Base-by-base conservation (phyloP, 139 green algal genomes). In the Tetraselmis chui region DNA sequence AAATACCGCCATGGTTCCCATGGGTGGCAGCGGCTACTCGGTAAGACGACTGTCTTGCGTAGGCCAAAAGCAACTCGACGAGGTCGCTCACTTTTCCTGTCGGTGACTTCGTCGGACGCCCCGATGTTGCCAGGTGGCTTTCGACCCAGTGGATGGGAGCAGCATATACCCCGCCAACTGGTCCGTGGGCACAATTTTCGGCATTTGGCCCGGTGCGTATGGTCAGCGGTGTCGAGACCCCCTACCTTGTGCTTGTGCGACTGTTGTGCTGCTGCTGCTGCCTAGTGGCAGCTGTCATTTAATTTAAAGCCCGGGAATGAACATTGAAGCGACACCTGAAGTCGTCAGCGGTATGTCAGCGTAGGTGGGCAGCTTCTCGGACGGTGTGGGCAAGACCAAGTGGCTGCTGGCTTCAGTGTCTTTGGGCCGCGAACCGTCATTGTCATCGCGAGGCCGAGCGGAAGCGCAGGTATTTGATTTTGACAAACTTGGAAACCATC, bases 111-210 rank as follows among this genome's bases (percentile, higher is more conserved):
- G n/a, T n/a, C n/a, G n/a, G n/a, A n/a, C n/a, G n/a, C n/a, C n/a
- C n/a, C n/a, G n/a, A 18, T 67, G 45, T 18, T 1, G 32, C 1
- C 84, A 91, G 86, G 90, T 97, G n/a, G 92, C 93, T 0, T 97
- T 94, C 78, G 94, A 97, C 81, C 94, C 94, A 0, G 82, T 97
- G 30, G 94, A 97, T 78, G 94, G 94, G 77, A 89, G 76, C 77
- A 89, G 77, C 83, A 94, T 97, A 28, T 82, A 96, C n/a, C 82
- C 81, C 1, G 91, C 93, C 23, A 93, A 95, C 85, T 96, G 92
- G 76, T 84, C 93, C 11, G 92, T 97, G 31, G 93, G 94, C 76
- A 91, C 83, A 80, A 97, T 97, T 74, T 97, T 97, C 83, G 94
- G 91, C 1, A 67, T 97, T 0, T 97, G 91, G 90, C 87, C 85